phyloP scores from a whole-genome alignment of 257 asterid species.

The Ajuga chamaepitys region DNA sequence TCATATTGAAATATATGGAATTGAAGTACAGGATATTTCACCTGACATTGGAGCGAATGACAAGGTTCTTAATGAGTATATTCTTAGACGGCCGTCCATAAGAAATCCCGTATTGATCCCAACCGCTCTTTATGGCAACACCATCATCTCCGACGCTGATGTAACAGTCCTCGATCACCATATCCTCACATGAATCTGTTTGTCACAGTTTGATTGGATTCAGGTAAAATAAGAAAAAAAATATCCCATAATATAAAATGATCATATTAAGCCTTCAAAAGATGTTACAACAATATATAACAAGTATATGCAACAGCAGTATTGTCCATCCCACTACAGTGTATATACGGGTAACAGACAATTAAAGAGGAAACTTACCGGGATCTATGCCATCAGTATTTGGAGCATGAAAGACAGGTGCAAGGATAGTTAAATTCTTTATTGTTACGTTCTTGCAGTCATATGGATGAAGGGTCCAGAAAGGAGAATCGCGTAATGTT shows the following conservation, averaged over 20 bases:
- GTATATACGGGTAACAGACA: background rate
- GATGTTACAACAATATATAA: background rate
- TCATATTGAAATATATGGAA: background rate
- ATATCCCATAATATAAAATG: background rate
- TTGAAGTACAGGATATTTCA: constrained; percentile 18
- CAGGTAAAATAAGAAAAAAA: background rate
- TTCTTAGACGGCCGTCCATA: constrained; percentile 76
- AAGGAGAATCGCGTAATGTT: constrained; percentile 70
- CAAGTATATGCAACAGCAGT: background rate
- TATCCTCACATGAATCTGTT: constrained; percentile 91
- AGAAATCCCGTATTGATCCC: constrained; percentile 89
- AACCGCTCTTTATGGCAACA: constrained; percentile 95
- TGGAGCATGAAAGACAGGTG: constrained; percentile 64
- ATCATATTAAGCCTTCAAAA: background rate
- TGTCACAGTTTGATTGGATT: constrained; percentile 2
- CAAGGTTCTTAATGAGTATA: constrained; percentile 72
- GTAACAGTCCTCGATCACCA: constrained; percentile 94
- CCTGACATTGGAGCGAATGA: constrained; percentile 96
- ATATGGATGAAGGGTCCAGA: constrained; percentile 84
- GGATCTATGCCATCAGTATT: constrained; percentile 93
- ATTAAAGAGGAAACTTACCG: constrained; percentile 29
- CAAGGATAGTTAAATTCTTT: constrained; percentile 56
- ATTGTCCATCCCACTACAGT: constrained; percentile 10
- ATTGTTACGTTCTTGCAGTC: constrained; percentile 70
- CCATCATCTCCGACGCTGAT: constrained; percentile 95